Conservation (phyloP, 805 yeast genomes). For the Saccharomycopsis sp. region DNA sequence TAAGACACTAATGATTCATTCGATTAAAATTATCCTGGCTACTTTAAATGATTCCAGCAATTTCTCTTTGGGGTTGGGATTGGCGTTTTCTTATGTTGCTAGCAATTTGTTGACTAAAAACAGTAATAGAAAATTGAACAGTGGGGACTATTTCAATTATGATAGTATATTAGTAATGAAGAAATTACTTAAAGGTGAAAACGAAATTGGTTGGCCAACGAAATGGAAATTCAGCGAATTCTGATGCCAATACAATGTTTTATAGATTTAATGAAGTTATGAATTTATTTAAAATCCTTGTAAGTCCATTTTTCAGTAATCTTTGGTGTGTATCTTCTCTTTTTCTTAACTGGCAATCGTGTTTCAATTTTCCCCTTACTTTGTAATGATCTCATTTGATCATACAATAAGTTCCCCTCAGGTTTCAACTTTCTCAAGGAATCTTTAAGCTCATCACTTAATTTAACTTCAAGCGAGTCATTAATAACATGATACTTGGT, state of each 20-base stretch:
- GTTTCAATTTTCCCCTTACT: conserved; percentile 82
- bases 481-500: conserved; percentile 42
- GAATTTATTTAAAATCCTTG: conserved; percentile 67
- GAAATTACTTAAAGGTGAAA: conserved; percentile 12
- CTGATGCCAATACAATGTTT: background rate
- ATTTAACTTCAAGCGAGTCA: conserved; percentile 61
- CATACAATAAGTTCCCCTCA: conserved; percentile 82
- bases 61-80: conserved; percentile 4
- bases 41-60: conserved; percentile 6
- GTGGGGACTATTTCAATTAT: conserved; percentile 6
- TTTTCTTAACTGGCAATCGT: conserved; percentile 61
- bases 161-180: conserved; percentile 15
- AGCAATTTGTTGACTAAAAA: conserved; percentile 16
- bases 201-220: conserved; percentile 15
- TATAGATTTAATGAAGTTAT: background rate
- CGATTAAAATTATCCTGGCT: conserved; percentile 13
- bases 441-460: conserved; percentile 82
- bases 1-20: conserved; percentile 9
- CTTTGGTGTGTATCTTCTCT: conserved; percentile 63
- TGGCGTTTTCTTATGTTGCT: conserved; percentile 13
- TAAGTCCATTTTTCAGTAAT: conserved; percentile 89
- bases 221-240: conserved; percentile 21
- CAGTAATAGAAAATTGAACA: background rate
- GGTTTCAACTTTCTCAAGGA: conserved; percentile 80
- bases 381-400: conserved; percentile 75